phyloP scores from a whole-genome alignment of 495 filamentous ascomycete species.

The Penicillium turbatum region DNA sequence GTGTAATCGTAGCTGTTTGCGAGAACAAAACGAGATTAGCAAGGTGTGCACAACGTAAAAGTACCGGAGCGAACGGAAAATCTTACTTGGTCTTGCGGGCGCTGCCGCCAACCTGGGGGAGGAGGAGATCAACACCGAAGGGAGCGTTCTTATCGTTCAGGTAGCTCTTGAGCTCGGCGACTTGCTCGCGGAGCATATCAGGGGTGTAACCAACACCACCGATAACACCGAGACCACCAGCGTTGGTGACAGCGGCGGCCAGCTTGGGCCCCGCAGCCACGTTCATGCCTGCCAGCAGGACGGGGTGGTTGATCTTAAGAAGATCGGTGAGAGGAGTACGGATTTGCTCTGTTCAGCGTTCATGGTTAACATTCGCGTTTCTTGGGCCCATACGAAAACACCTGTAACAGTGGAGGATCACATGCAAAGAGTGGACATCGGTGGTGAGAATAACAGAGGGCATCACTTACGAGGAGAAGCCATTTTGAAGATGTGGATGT shows the following conservation, averaged over 20 bases:
- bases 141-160: slow-evolving; percentile 94
- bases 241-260: slow-evolving; percentile 95
- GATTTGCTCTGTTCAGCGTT: slow-evolving; percentile 61
- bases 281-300: slow-evolving; percentile 98
- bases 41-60: not conserved
- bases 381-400: not conserved
- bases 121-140: slow-evolving; percentile 91
- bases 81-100: slow-evolving; percentile 91
- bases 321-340: slow-evolving; percentile 89
- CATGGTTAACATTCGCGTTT: not conserved
- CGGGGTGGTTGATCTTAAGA: slow-evolving; percentile 93
- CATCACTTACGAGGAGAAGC: slow-evolving; percentile 71
- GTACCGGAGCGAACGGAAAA: not conserved
- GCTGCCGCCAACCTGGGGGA: slow-evolving; percentile 90
- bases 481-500: slow-evolving; percentile 49
- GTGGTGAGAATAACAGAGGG: not conserved
- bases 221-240: slow-evolving; percentile 92
- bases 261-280: slow-evolving; percentile 96
- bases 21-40: slow-evolving; percentile 17
- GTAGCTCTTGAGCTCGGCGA: slow-evolving; percentile 87
- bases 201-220: slow-evolving; percentile 96
- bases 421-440: slow-evolving; percentile 14
- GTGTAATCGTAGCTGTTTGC: slow-evolving; percentile 91
- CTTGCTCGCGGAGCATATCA: slow-evolving; percentile 93
- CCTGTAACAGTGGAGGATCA: not conserved